Conservation (phyloP, 495 filamentous ascomycete species). For the Neurospora sp. region DNA sequence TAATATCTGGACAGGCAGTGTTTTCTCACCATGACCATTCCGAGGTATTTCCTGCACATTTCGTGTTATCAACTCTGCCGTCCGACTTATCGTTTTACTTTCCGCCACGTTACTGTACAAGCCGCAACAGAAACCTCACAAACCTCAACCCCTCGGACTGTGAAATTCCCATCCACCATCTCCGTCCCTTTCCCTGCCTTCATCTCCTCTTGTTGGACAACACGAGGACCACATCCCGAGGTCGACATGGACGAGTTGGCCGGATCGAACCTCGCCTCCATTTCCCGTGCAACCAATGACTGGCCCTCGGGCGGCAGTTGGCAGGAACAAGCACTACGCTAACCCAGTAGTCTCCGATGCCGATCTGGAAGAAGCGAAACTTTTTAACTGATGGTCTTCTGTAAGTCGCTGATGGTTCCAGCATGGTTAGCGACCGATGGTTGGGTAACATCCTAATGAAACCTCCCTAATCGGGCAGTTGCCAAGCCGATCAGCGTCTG, state of each 20-base stretch:
- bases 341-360: background rate
- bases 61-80: background rate
- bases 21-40: background rate
- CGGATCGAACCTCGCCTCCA: background rate
- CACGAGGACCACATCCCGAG: background rate
- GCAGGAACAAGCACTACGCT: background rate
- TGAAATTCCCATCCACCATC: background rate
- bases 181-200: background rate
- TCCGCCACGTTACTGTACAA: background rate
- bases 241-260: background rate
- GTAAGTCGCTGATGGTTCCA: background rate
- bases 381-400: background rate
- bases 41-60: background rate
- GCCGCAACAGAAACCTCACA: background rate
- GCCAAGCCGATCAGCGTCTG: constrained; percentile 2
- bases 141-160: background rate
- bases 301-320: background rate
- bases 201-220: background rate
- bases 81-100: background rate
- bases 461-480: constrained; percentile 21
- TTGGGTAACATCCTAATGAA: background rate
- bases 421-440: background rate
- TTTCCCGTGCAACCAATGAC: background rate
- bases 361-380: background rate
- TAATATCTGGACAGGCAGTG: background rate